Evolutionary conservation across 2,329 filamentous ascomycete genomes (phyloP).

Genomic region (Pestalotiopsis sp.): DNA sequence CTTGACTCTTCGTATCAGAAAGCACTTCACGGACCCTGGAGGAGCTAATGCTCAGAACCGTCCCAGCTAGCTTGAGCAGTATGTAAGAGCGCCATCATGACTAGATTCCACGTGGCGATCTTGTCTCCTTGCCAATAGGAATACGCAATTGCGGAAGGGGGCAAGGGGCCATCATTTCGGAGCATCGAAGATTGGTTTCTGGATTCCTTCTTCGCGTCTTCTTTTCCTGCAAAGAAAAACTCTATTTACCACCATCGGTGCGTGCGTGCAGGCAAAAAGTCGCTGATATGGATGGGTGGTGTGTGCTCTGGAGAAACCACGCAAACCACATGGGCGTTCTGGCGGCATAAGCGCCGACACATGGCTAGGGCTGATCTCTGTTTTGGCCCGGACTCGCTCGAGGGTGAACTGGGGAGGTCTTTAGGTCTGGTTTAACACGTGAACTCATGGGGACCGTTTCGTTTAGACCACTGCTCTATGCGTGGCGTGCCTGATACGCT

Average conservation of each 20-base stretch:
- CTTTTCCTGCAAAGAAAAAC: slow-evolving; percentile 9
- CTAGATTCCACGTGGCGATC: slow-evolving; percentile 8
- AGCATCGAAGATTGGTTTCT: neutral
- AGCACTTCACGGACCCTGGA: neutral
- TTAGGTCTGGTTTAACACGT: neutral
- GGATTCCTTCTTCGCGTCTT: slow-evolving; percentile 9
- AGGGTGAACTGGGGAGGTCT: neutral
- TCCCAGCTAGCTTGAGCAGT: neutral
- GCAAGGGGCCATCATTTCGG: neutral
- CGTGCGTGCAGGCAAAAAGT: neutral
- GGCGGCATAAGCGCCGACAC: slow-evolving; percentile 1
- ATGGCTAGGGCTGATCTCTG: slow-evolving; percentile 8
- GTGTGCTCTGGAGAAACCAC: neutral
- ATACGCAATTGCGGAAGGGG: neutral
- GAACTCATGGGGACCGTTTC: neutral
- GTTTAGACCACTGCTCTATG: neutral
- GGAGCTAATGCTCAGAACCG: neutral
- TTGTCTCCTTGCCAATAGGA: neutral
- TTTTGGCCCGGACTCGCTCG: neutral
- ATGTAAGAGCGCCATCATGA: neutral
- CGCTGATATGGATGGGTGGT: neutral
- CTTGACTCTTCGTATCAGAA: slow-evolving; percentile 5
- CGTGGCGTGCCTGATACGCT: neutral
- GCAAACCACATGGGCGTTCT: neutral
- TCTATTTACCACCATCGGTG: slow-evolving; percentile 5